A percentile compares a stretch with the other conserved stretches of the same genome.
Conservation (phyloP, 768 basidiomycete genomes). For the Auriscalpium vulgare region DNA sequence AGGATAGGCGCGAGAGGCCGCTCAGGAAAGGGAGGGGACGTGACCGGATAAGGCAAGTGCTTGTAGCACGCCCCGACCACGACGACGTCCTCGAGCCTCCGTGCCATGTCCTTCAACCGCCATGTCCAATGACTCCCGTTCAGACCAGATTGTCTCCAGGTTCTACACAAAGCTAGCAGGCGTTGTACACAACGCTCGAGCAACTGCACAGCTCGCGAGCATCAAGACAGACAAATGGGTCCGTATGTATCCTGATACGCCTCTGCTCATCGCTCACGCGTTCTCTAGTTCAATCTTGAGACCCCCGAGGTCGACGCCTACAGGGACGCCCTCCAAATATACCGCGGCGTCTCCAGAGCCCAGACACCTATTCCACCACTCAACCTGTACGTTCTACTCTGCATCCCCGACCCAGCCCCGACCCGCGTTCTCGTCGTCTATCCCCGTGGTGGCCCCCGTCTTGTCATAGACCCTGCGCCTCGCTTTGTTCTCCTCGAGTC, state of each 20-base stretch:
- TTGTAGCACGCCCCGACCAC: background rate
- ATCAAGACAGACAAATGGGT: constrained; percentile 80
- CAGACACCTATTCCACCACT: constrained; percentile 35
- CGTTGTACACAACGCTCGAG: constrained; percentile 64
- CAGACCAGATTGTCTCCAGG: constrained; percentile 81
- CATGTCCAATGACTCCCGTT: constrained; percentile 56
- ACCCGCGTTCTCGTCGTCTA: constrained; percentile 70
- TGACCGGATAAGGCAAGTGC: background rate
- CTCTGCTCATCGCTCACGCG: background rate
- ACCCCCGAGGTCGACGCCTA: constrained; percentile 67
- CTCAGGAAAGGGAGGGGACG: too few species aligned
- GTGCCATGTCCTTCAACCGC: constrained; percentile 19
- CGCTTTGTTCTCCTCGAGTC: constrained; percentile 65
- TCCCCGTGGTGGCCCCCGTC: constrained; percentile 36
- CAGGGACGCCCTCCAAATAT: constrained; percentile 53
- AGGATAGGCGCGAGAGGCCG: too few species aligned
- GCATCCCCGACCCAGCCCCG: constrained; percentile 57
- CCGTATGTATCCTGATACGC: constrained; percentile 19
- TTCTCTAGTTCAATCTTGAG: constrained; percentile 69
- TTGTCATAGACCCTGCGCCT: constrained; percentile 63
- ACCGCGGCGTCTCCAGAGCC: constrained; percentile 45
- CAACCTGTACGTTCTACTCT: constrained; percentile 62
- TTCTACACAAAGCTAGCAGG: constrained; percentile 79
- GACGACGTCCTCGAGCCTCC: background rate
- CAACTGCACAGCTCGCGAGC: constrained; percentile 40